These are phyloP conservation scores for Moricandia arvensis DNA, from an alignment of 345 rosid genomes.

Conservation along the genomic window DNA sequence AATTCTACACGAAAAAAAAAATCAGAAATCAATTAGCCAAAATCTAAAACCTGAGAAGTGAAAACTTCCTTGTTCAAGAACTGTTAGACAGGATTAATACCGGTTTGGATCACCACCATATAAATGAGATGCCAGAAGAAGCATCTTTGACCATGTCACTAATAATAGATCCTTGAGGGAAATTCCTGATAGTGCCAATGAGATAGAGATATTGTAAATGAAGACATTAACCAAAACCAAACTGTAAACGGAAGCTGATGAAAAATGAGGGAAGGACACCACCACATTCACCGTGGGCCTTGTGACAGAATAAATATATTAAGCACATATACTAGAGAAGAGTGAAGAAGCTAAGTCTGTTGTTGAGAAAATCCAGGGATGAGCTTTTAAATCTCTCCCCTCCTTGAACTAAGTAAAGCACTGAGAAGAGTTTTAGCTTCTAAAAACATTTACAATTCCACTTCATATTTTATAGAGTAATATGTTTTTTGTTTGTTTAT, in stretches of 20 bases:
- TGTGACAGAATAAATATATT: background rate
- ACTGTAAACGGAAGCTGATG: background rate
- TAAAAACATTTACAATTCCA: too few species aligned
- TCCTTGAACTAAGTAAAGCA: too few species aligned
- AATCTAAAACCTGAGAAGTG: background rate
- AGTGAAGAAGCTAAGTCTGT: too few species aligned
- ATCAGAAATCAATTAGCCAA: slow-evolving; percentile 12
- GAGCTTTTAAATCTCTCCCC: too few species aligned
- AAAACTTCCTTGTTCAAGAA: slow-evolving; percentile 3
- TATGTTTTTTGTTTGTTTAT: too few species aligned
- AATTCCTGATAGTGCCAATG: slow-evolving; percentile 58
- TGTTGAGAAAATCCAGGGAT: too few species aligned
- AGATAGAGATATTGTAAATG: background rate
- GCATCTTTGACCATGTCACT: slow-evolving; percentile 91
- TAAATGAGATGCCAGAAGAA: slow-evolving; percentile 84
- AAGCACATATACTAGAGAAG: background rate
- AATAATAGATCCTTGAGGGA: slow-evolving; percentile 93
- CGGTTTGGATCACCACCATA: slow-evolving; percentile 92
- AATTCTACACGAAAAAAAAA: slow-evolving; percentile 51
- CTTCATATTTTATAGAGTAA: too few species aligned
- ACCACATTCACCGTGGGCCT: background rate
- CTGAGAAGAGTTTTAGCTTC: too few species aligned
- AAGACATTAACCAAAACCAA: background rate
- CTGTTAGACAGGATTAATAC: slow-evolving; percentile 39
- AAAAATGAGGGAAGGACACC: slow-evolving; percentile 1